These are phyloP conservation scores for Cymbopogon flexuosus DNA, from an alignment of 202 grass and related monocot species.

Conservation along the genomic window DNA sequence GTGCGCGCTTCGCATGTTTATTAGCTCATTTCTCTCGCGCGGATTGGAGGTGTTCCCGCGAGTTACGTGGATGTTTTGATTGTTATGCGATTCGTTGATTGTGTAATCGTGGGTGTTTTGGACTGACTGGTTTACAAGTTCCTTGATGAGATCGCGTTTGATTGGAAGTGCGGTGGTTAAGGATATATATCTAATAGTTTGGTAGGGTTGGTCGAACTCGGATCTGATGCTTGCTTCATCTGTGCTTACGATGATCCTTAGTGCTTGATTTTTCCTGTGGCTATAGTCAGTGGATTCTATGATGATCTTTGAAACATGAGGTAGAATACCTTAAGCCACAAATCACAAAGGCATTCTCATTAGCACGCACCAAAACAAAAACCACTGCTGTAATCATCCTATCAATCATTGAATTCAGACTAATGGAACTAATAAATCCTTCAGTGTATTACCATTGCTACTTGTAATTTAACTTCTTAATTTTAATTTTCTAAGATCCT, in stretches of 20 bases:
- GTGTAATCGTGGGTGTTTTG: neutral
- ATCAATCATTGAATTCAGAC: neutral
- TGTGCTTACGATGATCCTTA: neutral
- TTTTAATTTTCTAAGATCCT: slow-evolving; percentile 16
- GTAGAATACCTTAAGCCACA: neutral
- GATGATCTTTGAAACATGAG: neutral
- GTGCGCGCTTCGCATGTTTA: neutral
- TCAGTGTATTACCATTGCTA: neutral
- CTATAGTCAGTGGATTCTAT: neutral
- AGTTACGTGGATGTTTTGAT: neutral
- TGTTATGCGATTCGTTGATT: slow-evolving; percentile 10
- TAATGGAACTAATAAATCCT: neutral
- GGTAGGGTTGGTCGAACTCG: slow-evolving; percentile 33
- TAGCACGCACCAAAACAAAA: neutral
- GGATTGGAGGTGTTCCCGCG: neutral
- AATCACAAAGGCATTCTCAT: neutral
- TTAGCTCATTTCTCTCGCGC: neutral
- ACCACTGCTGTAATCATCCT: neutral
- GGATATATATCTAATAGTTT: neutral
- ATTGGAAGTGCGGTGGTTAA: neutral
- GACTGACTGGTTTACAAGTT: neutral
- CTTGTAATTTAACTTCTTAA: too few relatives aligned
- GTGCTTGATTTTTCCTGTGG: neutral
- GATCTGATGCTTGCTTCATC: slow-evolving; percentile 29
- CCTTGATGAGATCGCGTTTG: slow-evolving; percentile 10